Conservation (phyloP, 2,329 filamentous ascomycete species). For the Pyrenophora seminiperda region DNA sequence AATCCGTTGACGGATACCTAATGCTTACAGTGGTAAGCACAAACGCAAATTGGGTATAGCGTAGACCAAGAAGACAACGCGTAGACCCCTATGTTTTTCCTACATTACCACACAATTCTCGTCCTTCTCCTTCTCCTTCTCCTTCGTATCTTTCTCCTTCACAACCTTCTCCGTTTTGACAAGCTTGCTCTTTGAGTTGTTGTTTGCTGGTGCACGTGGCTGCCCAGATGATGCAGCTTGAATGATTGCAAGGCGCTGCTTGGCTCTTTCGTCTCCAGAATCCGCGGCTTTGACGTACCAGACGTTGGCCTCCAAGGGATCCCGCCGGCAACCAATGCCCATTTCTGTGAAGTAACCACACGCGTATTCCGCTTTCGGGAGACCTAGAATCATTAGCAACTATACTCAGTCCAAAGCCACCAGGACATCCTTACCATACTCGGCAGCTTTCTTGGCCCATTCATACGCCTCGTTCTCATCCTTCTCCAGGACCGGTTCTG, state of each 20-base stretch:
- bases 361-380: slow-evolving; percentile 80
- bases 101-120: slow-evolving; percentile 49
- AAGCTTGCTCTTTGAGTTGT: slow-evolving; percentile 33
- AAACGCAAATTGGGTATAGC: slow-evolving; percentile 6
- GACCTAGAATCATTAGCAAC: slow-evolving; percentile 55
- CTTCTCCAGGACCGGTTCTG: slow-evolving; percentile 87
- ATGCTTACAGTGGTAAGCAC: neutral
- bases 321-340: slow-evolving; percentile 93
- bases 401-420: neutral
- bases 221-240: slow-evolving; percentile 74
- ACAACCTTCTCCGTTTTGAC: slow-evolving; percentile 37
- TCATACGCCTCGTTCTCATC: slow-evolving; percentile 96
- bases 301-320: slow-evolving; percentile 94
- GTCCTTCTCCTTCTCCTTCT: slow-evolving; percentile 47
- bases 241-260: slow-evolving; percentile 84
- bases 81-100: slow-evolving; percentile 3
- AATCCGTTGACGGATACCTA: neutral
- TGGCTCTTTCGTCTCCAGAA: slow-evolving; percentile 86
- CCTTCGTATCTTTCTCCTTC: slow-evolving; percentile 27
- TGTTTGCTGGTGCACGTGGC: slow-evolving; percentile 19
- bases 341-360: slow-evolving; percentile 98
- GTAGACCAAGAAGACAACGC: neutral
- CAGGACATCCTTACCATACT: slow-evolving; percentile 68
- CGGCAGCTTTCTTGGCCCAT: slow-evolving; percentile 87
- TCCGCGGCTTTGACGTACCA: slow-evolving; percentile 98